These are phyloP conservation scores for Fusarium keratoplasticum DNA, from an alignment of 2,329 filamentous ascomycete genomes.

Conservation along the genomic window DNA sequence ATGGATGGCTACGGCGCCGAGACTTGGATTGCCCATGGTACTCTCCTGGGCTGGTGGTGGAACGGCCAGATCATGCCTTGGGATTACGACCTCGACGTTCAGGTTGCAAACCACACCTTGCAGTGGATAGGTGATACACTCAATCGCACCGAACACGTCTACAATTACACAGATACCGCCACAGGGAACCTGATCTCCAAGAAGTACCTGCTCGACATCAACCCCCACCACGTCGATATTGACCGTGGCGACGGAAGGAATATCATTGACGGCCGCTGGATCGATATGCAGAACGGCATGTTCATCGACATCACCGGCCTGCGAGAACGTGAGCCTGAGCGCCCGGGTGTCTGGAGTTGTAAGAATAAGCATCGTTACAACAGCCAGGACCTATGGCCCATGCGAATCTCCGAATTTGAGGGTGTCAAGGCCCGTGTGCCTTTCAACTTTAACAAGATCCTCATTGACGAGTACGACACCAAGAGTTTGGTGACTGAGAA, in stretches of 20 bases:
- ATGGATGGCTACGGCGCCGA: slow-evolving; percentile 75
- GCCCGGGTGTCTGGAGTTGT: slow-evolving; percentile 78
- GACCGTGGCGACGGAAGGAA: slow-evolving; percentile 76
- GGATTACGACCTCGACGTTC: slow-evolving; percentile 88
- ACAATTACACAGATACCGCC: slow-evolving; percentile 59
- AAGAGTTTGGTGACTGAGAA: slow-evolving; percentile 70
- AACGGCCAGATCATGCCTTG: slow-evolving; percentile 81
- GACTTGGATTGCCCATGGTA: slow-evolving; percentile 90
- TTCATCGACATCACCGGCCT: slow-evolving; percentile 88
- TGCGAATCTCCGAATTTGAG: slow-evolving; percentile 80
- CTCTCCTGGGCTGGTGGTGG: slow-evolving; percentile 91
- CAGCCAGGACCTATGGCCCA: slow-evolving; percentile 78
- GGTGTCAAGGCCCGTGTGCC: slow-evolving; percentile 78
- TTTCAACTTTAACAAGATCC: slow-evolving; percentile 73
- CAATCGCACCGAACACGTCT: slow-evolving; percentile 76
- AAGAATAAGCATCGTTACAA: slow-evolving; percentile 83
- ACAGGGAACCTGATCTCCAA: slow-evolving; percentile 52
- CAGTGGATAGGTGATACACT: slow-evolving; percentile 71
- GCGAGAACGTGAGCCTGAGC: slow-evolving; percentile 69
- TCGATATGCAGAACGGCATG: slow-evolving; percentile 79
- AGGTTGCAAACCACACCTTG: slow-evolving; percentile 77
- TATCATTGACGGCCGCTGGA: slow-evolving; percentile 87
- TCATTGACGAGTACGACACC: slow-evolving; percentile 74
- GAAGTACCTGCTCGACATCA: slow-evolving; percentile 80
- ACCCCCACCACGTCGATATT: slow-evolving; percentile 74